Percentiles rank a stretch among this genome's conserved stretches.
phyloP scores from a whole-genome alignment of 371 early-diverging fungal species.

The Mortierella sp. region DNA sequence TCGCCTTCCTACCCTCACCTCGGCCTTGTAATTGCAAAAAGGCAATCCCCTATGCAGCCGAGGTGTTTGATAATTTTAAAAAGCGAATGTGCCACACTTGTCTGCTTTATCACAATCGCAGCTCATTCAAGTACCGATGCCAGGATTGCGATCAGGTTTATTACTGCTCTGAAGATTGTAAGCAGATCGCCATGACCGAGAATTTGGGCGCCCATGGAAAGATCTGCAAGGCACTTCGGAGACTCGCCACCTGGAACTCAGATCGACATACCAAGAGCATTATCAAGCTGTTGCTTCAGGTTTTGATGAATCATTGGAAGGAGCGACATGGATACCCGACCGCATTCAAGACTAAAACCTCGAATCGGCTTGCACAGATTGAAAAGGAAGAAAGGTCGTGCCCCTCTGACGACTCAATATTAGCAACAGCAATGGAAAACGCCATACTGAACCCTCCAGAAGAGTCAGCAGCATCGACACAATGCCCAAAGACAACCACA shows the following conservation, averaged over 20 bases:
- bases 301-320: slow-evolving; percentile 45
- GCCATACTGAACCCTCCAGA: background rate
- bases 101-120: slow-evolving; percentile 43
- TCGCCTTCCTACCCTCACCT: background rate
- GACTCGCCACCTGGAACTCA: slow-evolving; percentile 48
- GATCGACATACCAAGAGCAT: slow-evolving; percentile 53
- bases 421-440: background rate
- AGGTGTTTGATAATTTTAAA: slow-evolving; percentile 47
- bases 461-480: background rate
- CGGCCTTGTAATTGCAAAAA: background rate
- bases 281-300: slow-evolving; percentile 42
- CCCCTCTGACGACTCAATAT: no score
- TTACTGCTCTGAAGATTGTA: slow-evolving; percentile 39
- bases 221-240: slow-evolving; percentile 34
- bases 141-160: slow-evolving; percentile 53
- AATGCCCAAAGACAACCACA: background rate
- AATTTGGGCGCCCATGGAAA: slow-evolving; percentile 25
- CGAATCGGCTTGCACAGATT: slow-evolving; percentile 1
- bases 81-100: slow-evolving; percentile 53
- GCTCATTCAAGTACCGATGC: slow-evolving; percentile 30
- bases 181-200: slow-evolving; percentile 28
- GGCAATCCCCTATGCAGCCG: slow-evolving; percentile 51
- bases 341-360: slow-evolving; percentile 9
- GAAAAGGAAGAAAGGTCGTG: background rate
- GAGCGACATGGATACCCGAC: slow-evolving; percentile 43